Evolutionary conservation across 352 stramenopile genomes (phyloP), one percentile per base, ranked within the genome.

Genomic region (Albugo candida): DNA sequence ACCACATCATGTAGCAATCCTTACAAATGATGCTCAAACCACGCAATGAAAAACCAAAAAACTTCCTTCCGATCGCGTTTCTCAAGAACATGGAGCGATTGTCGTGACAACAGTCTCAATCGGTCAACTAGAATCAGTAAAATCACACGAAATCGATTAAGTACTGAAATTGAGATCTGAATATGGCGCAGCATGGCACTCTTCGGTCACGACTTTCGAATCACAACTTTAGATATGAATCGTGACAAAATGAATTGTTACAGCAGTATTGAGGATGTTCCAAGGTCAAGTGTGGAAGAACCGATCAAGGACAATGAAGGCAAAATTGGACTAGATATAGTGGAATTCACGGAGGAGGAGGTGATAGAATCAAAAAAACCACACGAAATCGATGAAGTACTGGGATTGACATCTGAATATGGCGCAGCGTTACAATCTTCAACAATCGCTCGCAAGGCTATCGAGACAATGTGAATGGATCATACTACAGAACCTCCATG

Each of bases 291-390:
- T n/a, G n/a, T n/a, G 88, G 96, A 54, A 74, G 87, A 19, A 58
- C 78, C 11, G 73, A 88, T 56, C 45, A 81, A 96, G 56, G 88
- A 95, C 48, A 97, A 96, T 55, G 72, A 93, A 37, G 93, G 93
- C 57, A 97, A 95, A 54, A 97, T 97, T 54, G 94, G 95, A 53
- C 76, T 97, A 24, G 96, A 96, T 58, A 93, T 95, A 51, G 67
- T 97, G 14, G 88, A 86, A 62, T 74, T 66, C 49, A 97, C 76
- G 13, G 70, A 91, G 51, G 86, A 92, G 56, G 95, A 95, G 55
- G 92, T 92, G 67, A 84, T 93, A 41, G 66, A 81, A 13, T 85
- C 87, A 35, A 93, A 94, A 63, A 70, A 97, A 41, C 68, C 81
- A 27, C 91, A 93, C 41, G 92, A n/a, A n/a, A n/a, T n/a, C n/a